Conservation (phyloP, 2,329 filamentous ascomycete species). For the Alternaria tenuissima region DNA sequence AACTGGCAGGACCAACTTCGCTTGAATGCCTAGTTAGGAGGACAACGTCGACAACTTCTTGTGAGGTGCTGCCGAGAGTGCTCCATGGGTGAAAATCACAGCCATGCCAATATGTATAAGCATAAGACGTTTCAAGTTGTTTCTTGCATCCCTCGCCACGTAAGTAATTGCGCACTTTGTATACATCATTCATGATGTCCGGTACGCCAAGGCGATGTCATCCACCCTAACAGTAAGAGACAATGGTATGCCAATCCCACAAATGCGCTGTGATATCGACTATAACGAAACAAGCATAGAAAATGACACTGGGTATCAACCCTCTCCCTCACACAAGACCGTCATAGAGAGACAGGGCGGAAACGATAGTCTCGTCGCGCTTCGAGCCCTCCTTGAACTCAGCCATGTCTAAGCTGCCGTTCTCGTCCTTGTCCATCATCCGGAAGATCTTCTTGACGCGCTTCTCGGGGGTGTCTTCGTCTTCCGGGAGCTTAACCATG, state of each 20-base stretch:
- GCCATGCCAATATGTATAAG: background rate
- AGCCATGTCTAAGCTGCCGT: conserved; percentile 93
- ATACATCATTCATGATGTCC: conserved; percentile 46
- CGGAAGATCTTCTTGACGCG: conserved; percentile 97
- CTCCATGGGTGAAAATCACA: background rate
- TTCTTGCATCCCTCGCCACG: conserved; percentile 15
- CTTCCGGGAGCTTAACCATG: conserved; percentile 98
- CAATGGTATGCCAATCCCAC: conserved; percentile 40
- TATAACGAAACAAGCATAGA: conserved; percentile 38
- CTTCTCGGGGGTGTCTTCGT: conserved; percentile 99
- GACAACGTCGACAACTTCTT: background rate
- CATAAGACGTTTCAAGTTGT: conserved; percentile 3
- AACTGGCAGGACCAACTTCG: background rate
- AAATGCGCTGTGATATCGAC: conserved; percentile 53
- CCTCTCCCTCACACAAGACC: conserved; percentile 74
- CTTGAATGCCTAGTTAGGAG: background rate
- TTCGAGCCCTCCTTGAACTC: conserved; percentile 99
- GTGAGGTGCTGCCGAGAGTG: background rate
- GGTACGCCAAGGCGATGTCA: conserved; percentile 44
- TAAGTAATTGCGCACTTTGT: conserved; percentile 32
- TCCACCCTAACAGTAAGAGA: conserved; percentile 42
- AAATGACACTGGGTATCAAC: conserved; percentile 37
- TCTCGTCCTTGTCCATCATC: conserved; percentile 99
- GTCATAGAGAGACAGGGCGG: conserved; percentile 93
- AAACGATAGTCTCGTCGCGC: conserved; percentile 98